These are phyloP conservation scores for Chlorophyllum brunneum DNA, from an alignment of 768 basidiomycete genomes.

Conservation along the genomic window DNA sequence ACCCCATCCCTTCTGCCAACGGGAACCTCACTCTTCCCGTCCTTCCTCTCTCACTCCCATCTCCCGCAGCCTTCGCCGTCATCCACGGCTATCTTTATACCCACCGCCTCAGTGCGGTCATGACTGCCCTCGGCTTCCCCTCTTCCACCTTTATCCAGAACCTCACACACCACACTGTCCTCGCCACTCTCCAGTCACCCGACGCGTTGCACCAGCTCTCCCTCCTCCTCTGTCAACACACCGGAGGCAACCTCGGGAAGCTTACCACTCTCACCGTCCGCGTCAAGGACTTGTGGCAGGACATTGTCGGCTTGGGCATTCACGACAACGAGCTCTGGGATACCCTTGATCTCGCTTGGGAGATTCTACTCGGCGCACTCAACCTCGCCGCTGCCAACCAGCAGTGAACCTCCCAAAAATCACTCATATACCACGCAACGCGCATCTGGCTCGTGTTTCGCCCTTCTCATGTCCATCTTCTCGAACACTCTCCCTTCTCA, in stretches of 20 bases:
- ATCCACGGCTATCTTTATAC: slow-evolving; percentile 69
- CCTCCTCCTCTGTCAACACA: slow-evolving; percentile 44
- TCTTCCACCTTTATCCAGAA: slow-evolving; percentile 41
- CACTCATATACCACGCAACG: neutral
- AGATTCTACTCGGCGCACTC: slow-evolving; percentile 59
- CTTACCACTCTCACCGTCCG: slow-evolving; percentile 58
- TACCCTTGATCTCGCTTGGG: slow-evolving; percentile 76
- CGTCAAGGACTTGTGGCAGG: slow-evolving; percentile 79
- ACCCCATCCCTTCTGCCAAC: slow-evolving; percentile 21
- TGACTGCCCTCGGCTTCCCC: slow-evolving; percentile 61
- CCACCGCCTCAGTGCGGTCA: slow-evolving; percentile 54
- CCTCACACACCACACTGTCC: slow-evolving; percentile 40
- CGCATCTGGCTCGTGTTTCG: slow-evolving; percentile 10
- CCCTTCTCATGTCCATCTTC: neutral
- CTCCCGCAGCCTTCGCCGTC: slow-evolving; percentile 62
- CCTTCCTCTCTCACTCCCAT: slow-evolving; percentile 66
- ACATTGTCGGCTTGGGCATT: slow-evolving; percentile 70
- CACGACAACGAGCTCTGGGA: slow-evolving; percentile 75
- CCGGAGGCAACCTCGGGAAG: slow-evolving; percentile 37
- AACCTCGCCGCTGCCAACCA: slow-evolving; percentile 40
- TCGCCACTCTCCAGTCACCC: slow-evolving; percentile 42
- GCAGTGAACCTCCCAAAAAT: slow-evolving; percentile 3
- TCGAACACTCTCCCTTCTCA: neutral
- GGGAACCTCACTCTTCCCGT: slow-evolving; percentile 53
- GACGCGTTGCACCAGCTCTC: slow-evolving; percentile 53